These are phyloP conservation scores for Phalaenopsis aphrodite DNA, from an alignment of 106 monocot genomes.

Conservation along the genomic window DNA sequence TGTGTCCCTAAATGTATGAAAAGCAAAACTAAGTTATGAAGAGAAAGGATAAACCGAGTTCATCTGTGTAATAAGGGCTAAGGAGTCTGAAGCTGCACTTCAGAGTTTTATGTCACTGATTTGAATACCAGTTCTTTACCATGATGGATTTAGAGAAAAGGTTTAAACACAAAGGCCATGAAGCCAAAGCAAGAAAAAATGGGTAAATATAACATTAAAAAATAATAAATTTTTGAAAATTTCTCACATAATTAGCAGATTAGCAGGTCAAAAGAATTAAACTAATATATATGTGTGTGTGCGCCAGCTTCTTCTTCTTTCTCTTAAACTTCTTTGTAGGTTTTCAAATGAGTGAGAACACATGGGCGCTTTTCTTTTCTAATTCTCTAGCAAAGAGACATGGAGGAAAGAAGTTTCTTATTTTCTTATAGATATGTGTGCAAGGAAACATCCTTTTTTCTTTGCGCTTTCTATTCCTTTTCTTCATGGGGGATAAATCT, in stretches of 20 bases:
- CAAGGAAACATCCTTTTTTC: too few species aligned
- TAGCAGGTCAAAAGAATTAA: neutral
- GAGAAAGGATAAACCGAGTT: neutral
- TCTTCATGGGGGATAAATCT: too few species aligned
- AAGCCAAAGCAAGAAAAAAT: slow-evolving; percentile 3
- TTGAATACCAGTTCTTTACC: neutral
- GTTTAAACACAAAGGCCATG: neutral
- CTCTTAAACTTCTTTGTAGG: too few species aligned
- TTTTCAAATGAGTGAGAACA: too few species aligned
- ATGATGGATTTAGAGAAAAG: neutral
- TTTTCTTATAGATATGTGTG: too few species aligned
- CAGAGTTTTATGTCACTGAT: neutral
- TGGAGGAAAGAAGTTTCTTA: too few species aligned
- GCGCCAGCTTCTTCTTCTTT: too few species aligned
- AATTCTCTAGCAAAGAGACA: too few species aligned
- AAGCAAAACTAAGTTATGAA: slow-evolving; percentile 6
- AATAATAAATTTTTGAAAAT: neutral
- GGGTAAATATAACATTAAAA: neutral
- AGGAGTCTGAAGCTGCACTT: neutral
- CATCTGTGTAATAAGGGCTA: neutral
- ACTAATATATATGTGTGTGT: too few species aligned
- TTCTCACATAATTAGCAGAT: neutral
- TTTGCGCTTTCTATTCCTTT: too few species aligned
- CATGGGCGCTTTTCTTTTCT: too few species aligned
- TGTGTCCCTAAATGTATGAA: slow-evolving; percentile 43